Evolutionary conservation across 768 basidiomycete species (phyloP), one percentile per base, ranked within the genome.

Genomic region (Clitopilus hobsonii): DNA sequence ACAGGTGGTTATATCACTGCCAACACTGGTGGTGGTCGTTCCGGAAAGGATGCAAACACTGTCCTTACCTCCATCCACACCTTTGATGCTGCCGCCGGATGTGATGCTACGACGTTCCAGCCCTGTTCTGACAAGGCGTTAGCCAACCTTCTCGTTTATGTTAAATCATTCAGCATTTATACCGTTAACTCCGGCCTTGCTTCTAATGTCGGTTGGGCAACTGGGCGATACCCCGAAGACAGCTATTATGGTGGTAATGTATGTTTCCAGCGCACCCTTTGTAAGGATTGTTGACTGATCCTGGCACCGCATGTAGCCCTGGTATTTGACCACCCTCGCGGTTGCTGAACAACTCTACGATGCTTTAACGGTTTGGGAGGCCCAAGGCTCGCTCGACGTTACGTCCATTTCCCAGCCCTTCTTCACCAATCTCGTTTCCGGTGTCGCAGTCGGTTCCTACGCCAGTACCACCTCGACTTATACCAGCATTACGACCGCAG

Each of bases 181-280:
- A 20, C 72, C 18, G 72, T 91, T 72, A 90, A 90, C 72, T 68
- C 61, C 57, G 86, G 82, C 10, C 74, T 82, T 38, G 64, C 78
- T 11, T 64, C 80, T 5, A 76, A 76, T 54, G 68, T 73, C 6
- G 85, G 87, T n/a, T 77, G 85, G 30, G 86, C 89, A 1, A 85
- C 86, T 3, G 91, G 91, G 10, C 75, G 91, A 13, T 93, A 92
- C 62, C 71, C 80, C 1, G 91, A 92, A 63, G 91, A 93, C 62
- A 66, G 74, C 24, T 92, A 91, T 66, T 79, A 76, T 53, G 76
- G 76, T 52, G 88, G 89, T 10, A 90, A 90, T 65, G 88, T 88
- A 58, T 58, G 83, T 63, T 5, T 23, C 22, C 38, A 20, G n/a
- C 14, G 18, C 48, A 45, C n/a, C n/a, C 32, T n/a, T 22, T 38